Conservation (phyloP, 345 rosid species). For the Salix koriyanagi region DNA sequence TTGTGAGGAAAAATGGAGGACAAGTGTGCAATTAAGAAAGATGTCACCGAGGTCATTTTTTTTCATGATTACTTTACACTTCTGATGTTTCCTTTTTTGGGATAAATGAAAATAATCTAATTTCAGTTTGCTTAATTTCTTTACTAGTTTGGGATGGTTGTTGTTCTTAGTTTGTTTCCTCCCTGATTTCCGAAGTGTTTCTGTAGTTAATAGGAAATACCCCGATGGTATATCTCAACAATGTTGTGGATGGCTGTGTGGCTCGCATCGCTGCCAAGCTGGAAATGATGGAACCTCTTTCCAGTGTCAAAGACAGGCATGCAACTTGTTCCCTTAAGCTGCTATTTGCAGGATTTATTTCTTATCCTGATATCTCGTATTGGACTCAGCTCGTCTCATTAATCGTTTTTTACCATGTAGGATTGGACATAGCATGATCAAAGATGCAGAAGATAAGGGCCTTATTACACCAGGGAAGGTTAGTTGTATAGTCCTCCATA, state of each 20-base stretch:
- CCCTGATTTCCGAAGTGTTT: neutral
- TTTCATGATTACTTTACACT: neutral
- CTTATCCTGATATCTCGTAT: too few relatives aligned
- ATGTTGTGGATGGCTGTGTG: conserved; percentile 65
- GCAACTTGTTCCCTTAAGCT: too few relatives aligned
- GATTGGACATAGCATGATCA: conserved; percentile 83
- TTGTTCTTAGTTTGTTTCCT: too few relatives aligned
- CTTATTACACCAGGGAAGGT: conserved; percentile 84
- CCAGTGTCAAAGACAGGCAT: conserved; percentile 68
- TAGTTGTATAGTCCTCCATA: neutral
- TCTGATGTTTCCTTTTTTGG: neutral
- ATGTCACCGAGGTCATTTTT: conserved; percentile 10
- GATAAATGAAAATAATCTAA: too few relatives aligned
- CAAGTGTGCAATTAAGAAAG: conserved; percentile 7
- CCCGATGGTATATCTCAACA: conserved; percentile 91
- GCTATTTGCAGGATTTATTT: too few relatives aligned
- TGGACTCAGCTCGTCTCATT: too few relatives aligned
- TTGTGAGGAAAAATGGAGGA: neutral
- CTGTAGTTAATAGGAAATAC: conserved; percentile 86
- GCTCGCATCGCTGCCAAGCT: conserved; percentile 89
- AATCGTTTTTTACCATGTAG: conserved; percentile 30
- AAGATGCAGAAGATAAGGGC: conserved; percentile 84
- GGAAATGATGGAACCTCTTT: conserved; percentile 64
- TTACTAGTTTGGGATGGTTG: too few relatives aligned
- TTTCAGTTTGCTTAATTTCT: too few relatives aligned